These are phyloP conservation scores for Microcyclosporella mali DNA, from an alignment of 2,329 filamentous ascomycete species.

Conservation along the genomic window DNA sequence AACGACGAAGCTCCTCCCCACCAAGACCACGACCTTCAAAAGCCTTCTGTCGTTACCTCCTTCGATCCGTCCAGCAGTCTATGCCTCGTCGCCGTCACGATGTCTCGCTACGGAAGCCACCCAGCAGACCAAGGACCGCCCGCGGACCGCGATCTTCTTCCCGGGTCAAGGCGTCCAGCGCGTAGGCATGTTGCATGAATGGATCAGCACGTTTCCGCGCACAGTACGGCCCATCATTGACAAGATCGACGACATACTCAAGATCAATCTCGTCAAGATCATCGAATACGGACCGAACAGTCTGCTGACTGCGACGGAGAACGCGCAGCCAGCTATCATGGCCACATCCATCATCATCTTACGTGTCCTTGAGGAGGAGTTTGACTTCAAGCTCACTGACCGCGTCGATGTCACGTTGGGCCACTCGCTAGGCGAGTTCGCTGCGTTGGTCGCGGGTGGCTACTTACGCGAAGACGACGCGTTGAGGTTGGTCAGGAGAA, in stretches of 20 bases:
- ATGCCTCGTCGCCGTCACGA: slow-evolving; percentile 19
- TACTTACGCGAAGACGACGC: slow-evolving; percentile 74
- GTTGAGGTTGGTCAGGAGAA: slow-evolving; percentile 65
- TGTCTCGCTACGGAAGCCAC: slow-evolving; percentile 17
- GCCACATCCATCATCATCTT: slow-evolving; percentile 86
- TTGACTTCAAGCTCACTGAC: slow-evolving; percentile 64
- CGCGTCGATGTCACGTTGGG: slow-evolving; percentile 78
- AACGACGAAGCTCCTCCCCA: slow-evolving; percentile 8
- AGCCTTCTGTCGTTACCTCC: slow-evolving; percentile 24
- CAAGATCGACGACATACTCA: slow-evolving; percentile 74
- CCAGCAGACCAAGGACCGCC: slow-evolving; percentile 18
- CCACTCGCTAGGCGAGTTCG: slow-evolving; percentile 89
- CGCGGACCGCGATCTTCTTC: slow-evolving; percentile 35
- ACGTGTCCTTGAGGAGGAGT: slow-evolving; percentile 78
- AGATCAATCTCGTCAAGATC: slow-evolving; percentile 66
- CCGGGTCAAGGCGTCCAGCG: slow-evolving; percentile 35
- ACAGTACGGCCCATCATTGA: slow-evolving; percentile 72
- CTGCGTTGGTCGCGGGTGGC: slow-evolving; percentile 77
- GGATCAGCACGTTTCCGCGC: slow-evolving; percentile 77
- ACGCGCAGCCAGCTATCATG: slow-evolving; percentile 95
- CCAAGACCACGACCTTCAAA: slow-evolving; percentile 6
- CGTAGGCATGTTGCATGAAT: slow-evolving; percentile 49
- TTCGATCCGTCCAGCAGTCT: slow-evolving; percentile 23
- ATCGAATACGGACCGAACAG: slow-evolving; percentile 76
- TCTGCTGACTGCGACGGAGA: slow-evolving; percentile 70